Conservation (phyloP, 2,329 filamentous ascomycete species). For the Didymella keratinophila region DNA sequence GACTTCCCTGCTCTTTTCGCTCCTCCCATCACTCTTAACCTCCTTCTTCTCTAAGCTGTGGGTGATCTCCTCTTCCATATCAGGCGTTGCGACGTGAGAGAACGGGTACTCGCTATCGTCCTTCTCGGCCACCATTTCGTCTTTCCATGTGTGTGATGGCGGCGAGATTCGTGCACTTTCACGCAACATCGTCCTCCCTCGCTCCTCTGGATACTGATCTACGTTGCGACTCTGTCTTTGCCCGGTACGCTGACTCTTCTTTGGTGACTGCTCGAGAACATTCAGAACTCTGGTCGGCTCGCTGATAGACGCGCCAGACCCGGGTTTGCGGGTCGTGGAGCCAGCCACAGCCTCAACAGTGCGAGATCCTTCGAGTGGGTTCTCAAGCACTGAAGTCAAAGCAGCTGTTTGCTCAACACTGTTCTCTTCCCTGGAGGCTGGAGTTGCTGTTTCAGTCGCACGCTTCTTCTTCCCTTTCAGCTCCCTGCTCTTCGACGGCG, state of each 20-base stretch:
- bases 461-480: conserved; percentile 55
- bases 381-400: conserved; percentile 45
- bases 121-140: not conserved
- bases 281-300: conserved; percentile 2
- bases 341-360: conserved; percentile 43
- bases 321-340: conserved; percentile 30
- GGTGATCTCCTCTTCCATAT: not conserved
- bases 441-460: conserved; percentile 5
- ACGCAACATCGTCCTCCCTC: conserved; percentile 11
- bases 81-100: conserved; percentile 25
- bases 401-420: conserved; percentile 39
- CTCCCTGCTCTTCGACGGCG: conserved; percentile 55
- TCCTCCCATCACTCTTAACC: conserved; percentile 48
- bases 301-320: not conserved
- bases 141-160: not conserved
- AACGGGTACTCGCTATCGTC: conserved; percentile 40
- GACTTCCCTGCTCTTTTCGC: conserved; percentile 44
- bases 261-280: conserved; percentile 5
- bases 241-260: conserved; percentile 1
- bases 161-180: conserved; percentile 1
- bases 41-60: conserved; percentile 48
- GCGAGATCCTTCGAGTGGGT: conserved; percentile 41
- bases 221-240: not conserved
- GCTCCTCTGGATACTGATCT: not conserved
- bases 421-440: conserved; percentile 33